These are phyloP conservation scores for Phoma herbarum DNA, from an alignment of 2,329 filamentous ascomycete genomes.

Conservation along the genomic window DNA sequence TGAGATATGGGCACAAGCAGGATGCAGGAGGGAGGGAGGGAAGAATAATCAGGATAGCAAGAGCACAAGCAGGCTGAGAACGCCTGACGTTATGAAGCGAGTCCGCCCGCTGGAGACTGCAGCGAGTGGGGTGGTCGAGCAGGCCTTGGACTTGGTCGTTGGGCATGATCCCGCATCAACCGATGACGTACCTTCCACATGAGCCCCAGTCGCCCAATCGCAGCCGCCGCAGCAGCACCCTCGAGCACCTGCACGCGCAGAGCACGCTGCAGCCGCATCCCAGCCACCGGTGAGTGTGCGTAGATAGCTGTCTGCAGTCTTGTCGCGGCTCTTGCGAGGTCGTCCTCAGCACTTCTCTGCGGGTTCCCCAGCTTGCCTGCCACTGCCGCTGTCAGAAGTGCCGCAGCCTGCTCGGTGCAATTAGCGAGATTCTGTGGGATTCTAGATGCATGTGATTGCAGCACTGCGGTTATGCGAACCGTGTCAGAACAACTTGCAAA, in stretches of 20 bases:
- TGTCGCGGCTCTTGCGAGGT: not conserved
- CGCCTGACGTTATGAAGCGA: slow-evolving; percentile 39
- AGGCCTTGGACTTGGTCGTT: slow-evolving; percentile 10
- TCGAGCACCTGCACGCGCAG: slow-evolving; percentile 10
- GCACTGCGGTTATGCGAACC: slow-evolving; percentile 10
- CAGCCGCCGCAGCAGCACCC: slow-evolving; percentile 1
- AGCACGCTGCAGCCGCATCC: slow-evolving; percentile 3
- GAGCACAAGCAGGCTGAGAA: slow-evolving; percentile 18
- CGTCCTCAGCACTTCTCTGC: not conserved
- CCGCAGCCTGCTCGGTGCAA: slow-evolving; percentile 8
- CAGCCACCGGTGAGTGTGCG: not conserved
- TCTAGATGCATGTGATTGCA: slow-evolving; percentile 7
- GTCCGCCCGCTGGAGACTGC: slow-evolving; percentile 31
- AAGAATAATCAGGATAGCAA: slow-evolving; percentile 8
- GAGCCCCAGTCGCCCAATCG: slow-evolving; percentile 5
- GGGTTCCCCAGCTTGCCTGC: not conserved
- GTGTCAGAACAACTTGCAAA: not conserved
- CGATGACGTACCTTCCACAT: slow-evolving; percentile 12
- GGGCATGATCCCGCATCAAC: slow-evolving; percentile 6
- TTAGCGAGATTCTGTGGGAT: slow-evolving; percentile 3
- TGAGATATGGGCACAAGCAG: slow-evolving; percentile 6
- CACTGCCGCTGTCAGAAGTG: slow-evolving; percentile 1
- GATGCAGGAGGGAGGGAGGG: slow-evolving; percentile 1
- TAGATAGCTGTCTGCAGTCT: not conserved
- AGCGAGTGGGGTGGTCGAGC: slow-evolving; percentile 6